Base-by-base conservation (phyloP, 352 stramenopile genomes). In the Globisporangium nagaii region DNA sequence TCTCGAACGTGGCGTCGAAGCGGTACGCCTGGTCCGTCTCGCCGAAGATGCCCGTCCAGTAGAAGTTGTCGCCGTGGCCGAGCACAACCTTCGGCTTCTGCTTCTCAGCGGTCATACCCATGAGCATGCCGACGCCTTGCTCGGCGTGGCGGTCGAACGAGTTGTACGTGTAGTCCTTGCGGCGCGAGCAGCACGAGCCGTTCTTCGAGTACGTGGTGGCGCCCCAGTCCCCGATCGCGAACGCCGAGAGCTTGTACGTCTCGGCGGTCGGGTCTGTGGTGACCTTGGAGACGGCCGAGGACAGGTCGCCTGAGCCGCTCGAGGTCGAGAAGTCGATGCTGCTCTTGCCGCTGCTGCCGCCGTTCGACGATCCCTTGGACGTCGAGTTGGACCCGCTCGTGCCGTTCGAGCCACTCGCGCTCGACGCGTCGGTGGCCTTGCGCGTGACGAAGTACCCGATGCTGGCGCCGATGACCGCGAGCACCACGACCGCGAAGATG, bases 211-310 rank as follows among this genome's bases (percentile, higher is more conserved):
- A 49, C 44, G 72, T 62, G 20, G 79, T 90, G 7, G 75, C 79
- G 11, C 79, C 79, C 79, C 79, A 90, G 58, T 91, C 80, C 7
- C 80, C 80, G 11, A 91, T 81, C 4, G 78, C 80, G 34, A 84
- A 88, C 12, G 75, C 76, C 11, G 73, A 75, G 4, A 56, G 48
- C 22, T 35, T 32, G 53, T 60, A 60, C 24, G 36, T 53, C 20
- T 54, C 34, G 13, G 35, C 22, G n/a, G 43, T 65, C 28, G 61
- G 56, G 49, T 63, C 56, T 9, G 56, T 44, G 37, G 40, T 58
- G 32, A 63, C 31, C 19, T 49, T 66, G 7, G 60, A 54, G 34
- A 60, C 43, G 24, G 41, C 30, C 0, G 17, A n/a, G 25, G 41
- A 47, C 22, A 25, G 44, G 20, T 45, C 43, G 24, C 44, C 32